Base-by-base conservation (phyloP, 768 basidiomycete genomes). In the Termitomyces sp. region DNA sequence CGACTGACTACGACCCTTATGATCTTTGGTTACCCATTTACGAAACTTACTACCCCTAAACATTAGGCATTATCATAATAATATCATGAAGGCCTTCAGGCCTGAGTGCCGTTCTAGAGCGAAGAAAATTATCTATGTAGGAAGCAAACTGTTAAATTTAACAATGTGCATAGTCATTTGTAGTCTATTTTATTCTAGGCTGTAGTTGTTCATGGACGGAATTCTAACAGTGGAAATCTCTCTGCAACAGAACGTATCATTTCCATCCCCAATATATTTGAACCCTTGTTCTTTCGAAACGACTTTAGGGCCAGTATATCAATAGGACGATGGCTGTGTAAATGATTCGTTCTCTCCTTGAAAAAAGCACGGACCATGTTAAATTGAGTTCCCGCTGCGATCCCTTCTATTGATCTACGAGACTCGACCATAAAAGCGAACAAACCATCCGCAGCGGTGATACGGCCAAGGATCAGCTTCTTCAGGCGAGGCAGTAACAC, bases 261-360 rank as follows among this genome's bases (percentile, higher is more conserved):
- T 49, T 47, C 52, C 57, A 58, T 53, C 37, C 57, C 46, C 57
- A 58, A 24, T 37, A 54, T n/a, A 47, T 20, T 7, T 37, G 48
- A 20, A 59, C 46, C n/a, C n/a, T 48, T 47, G 16, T 44, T 33
- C 40, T 54, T 59, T 6, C 14, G 20, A 4, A 43, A 53, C 26
- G 39, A 30, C 20, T 36, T 49, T 20, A 58, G 46, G 18, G 20
- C 26, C 44, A 37, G n/a, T 30, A 58, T 46, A 45, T 58, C 57
- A 22, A 42, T 47, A n/a, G 30, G 9, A 32, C 48, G 53, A n/a
- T 42, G 18, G 24, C 16, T 42, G 27, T 48, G 14, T n/a, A 18
- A 8, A 22, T 49, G 7, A 16, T 30, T 5, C 30, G 32, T 60
- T 5, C 44, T 34, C 27, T 49, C 43, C 16, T 30, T 32, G 22